Evolutionary conservation across 768 basidiomycete species (phyloP), one percentile per base, ranked within the genome.

Genomic region (Mycena belliarum): DNA sequence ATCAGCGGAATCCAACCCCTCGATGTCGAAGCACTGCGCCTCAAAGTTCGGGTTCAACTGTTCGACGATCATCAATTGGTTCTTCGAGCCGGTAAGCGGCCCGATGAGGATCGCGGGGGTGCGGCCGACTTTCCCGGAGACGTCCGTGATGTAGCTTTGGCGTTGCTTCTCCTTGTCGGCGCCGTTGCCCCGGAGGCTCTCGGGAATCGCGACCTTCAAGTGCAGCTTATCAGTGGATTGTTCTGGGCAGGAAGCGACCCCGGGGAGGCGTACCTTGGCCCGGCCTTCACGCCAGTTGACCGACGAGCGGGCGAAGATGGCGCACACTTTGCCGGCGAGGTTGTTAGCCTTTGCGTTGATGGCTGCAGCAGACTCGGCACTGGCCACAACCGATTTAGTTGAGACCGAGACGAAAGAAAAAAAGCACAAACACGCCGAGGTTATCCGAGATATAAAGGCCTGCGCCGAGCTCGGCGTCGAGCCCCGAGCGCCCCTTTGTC

Each of bases 281-380:
- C 16, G 18, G n/a, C 28, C 12, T 3, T 12, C 26, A 18, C 51
- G 51, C n/a, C 28, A 52, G 24, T 18, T 32, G n/a, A 38, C 14
- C 5, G 51, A 52, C 6, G 51, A 52, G n/a, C 41, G 41, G 11
- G 51, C 51, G n/a, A 52, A 52, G 51, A 52, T 52, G 41, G 51
- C 51, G 41, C 51, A 52, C 10, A 52, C 51, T 33, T 43, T 52
- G 29, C 41, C 51, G 3, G 26, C 42, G 41, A 52, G 41, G 7
- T 35, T 24, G 42, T 43, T 52, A 20, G 11, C 28, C 20, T 52
- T 11, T 9, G 41, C 28, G 51, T 52, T 52, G 41, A 43, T 43
- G 26, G 26, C 41, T 16, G 51, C 51, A 2, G 51, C 51, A 18
- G 51, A 40, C 11, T 43, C 51, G 29, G 51, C 51, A 7, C 51